Evolutionary conservation across 106 monocot genomes (phyloP).

Genomic region (Platanthera guangdongensis): DNA sequence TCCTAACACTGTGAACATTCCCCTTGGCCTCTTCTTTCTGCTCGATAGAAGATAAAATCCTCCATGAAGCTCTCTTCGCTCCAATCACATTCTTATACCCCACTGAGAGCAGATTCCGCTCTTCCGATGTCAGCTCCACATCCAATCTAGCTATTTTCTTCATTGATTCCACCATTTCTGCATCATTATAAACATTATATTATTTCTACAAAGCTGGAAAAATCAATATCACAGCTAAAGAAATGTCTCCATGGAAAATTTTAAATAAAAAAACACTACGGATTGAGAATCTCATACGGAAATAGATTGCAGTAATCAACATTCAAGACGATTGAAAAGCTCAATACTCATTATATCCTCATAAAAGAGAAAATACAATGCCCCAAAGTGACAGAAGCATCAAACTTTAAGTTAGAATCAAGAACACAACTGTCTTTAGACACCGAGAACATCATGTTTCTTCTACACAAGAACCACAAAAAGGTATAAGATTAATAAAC

Average conservation of each 20-base stretch:
- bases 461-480: neutral
- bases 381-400: neutral
- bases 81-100: conserved; percentile 20
- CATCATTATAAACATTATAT: neutral
- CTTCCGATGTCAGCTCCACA: conserved; percentile 15
- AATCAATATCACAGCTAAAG: neutral
- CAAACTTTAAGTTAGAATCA: neutral
- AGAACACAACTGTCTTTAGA: neutral
- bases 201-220: neutral
- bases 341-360: neutral
- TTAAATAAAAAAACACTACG: neutral
- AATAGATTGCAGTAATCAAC: neutral
- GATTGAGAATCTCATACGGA: neutral
- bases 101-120: conserved; percentile 11
- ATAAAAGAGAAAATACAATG: neutral
- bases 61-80: conserved; percentile 14
- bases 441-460: neutral
- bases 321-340: neutral
- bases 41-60: conserved; percentile 11
- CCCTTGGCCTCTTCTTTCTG: conserved; percentile 11
- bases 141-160: conserved; percentile 19
- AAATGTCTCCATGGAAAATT: neutral
- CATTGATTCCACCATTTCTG: conserved; percentile 19
- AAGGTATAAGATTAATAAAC: neutral
- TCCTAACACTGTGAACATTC: conserved; percentile 8